These are phyloP conservation scores for Adansonia grandidieri DNA, from an alignment of 441 rosid species.

Conservation along the genomic window DNA sequence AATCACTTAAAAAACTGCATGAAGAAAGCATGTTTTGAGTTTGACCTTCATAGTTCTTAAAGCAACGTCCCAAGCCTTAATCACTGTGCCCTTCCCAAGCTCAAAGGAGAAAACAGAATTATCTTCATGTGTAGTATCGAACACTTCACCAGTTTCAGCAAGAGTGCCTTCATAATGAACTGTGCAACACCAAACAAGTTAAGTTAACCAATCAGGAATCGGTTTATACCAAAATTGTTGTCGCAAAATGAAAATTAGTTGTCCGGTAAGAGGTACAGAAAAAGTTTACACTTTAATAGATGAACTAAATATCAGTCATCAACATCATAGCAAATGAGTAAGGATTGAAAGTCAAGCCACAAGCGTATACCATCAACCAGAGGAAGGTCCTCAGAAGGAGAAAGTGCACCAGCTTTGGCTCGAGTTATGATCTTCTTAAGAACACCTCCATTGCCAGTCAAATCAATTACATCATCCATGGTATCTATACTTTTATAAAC, in stretches of 20 bases:
- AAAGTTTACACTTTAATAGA: too few species aligned
- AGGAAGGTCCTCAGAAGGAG: conserved; percentile 82
- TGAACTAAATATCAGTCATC: too few species aligned
- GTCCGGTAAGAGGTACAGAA: too few species aligned
- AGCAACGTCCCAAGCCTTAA: conserved; percentile 84
- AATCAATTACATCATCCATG: conserved; percentile 70
- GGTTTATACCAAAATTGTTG: background rate
- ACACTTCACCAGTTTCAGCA: conserved; percentile 84
- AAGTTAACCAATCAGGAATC: conserved; percentile 1
- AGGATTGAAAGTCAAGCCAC: background rate
- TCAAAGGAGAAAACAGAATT: conserved; percentile 88
- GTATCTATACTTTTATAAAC: conserved; percentile 36
- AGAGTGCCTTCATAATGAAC: conserved; percentile 91
- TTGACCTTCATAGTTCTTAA: conserved; percentile 84
- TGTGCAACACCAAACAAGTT: conserved; percentile 33
- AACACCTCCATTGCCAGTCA: conserved; percentile 90
- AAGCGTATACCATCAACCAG: conserved; percentile 74
- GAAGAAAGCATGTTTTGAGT: background rate
- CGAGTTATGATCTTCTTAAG: conserved; percentile 63
- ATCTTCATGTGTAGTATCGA: conserved; percentile 86
- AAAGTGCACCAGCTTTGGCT: conserved; percentile 65
- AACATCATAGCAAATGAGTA: too few species aligned
- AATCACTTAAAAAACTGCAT: conserved; percentile 21
- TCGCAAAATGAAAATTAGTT: too few species aligned
- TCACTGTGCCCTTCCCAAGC: conserved; percentile 82